Evolutionary conservation across 495 filamentous ascomycete genomes (phyloP).

Genomic region (Penicillium ucsense): DNA sequence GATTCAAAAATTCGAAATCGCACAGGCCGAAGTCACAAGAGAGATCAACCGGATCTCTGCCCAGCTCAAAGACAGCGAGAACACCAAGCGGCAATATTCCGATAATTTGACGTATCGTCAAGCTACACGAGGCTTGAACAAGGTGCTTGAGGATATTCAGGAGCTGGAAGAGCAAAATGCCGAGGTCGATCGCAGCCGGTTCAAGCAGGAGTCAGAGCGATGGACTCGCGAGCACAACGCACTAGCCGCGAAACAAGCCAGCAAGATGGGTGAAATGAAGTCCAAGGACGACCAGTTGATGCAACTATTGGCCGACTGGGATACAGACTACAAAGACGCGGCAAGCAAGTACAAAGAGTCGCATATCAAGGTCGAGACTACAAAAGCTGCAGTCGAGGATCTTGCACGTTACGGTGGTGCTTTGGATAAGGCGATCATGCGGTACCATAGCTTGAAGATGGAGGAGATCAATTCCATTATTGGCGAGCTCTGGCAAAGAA

Average conservation of each 20-base stretch:
- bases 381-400: constrained; percentile 86
- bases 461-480: constrained; percentile 94
- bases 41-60: constrained; percentile 70
- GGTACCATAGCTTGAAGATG: constrained; percentile 92
- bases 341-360: constrained; percentile 74
- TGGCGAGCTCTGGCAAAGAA: constrained; percentile 90
- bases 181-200: constrained; percentile 67
- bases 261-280: constrained; percentile 62
- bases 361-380: constrained; percentile 85
- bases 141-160: constrained; percentile 57
- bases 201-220: constrained; percentile 54
- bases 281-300: constrained; percentile 71
- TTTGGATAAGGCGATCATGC: constrained; percentile 93
- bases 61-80: constrained; percentile 64
- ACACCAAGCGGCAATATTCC: constrained; percentile 69
- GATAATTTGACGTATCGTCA: constrained; percentile 83
- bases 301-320: constrained; percentile 64
- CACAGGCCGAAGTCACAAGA: constrained; percentile 54
- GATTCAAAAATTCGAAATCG: constrained; percentile 53
- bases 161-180: constrained; percentile 74
- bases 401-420: constrained; percentile 69
- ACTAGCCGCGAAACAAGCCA: constrained; percentile 49
- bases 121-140: constrained; percentile 54
- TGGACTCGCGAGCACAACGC: constrained; percentile 52
- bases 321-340: constrained; percentile 78